Conservation (phyloP, 306 rosid species). For the Heteromeles arbutifolia region DNA sequence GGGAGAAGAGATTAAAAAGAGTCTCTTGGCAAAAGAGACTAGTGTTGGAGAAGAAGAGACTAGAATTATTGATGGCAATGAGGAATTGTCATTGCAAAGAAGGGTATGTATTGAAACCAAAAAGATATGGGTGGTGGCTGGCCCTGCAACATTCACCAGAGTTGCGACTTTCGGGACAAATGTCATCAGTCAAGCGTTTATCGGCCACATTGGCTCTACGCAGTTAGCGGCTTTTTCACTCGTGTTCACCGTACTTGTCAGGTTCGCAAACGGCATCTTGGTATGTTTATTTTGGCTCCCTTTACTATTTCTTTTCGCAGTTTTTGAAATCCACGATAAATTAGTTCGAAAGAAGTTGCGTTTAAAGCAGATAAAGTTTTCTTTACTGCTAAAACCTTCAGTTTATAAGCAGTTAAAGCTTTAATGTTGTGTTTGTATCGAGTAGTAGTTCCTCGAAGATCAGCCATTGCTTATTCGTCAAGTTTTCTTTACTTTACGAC, state of each 20-base stretch:
- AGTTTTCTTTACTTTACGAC: no score
- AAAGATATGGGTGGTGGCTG: constrained; percentile 50
- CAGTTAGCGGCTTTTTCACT: constrained; percentile 50
- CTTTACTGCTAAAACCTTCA: no score
- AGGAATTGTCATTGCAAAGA: constrained; percentile 18
- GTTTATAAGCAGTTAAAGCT: no score
- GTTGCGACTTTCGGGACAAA: constrained; percentile 39
- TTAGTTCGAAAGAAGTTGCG: not conserved
- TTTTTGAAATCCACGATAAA: not conserved
- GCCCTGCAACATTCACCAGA: constrained; percentile 48
- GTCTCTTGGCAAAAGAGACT: constrained; percentile 18
- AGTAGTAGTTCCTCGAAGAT: no score
- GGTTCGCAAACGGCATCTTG: constrained; percentile 50
- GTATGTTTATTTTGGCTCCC: constrained; percentile 19
- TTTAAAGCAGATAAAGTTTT: not conserved
- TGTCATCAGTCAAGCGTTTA: constrained; percentile 35
- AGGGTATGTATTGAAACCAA: constrained; percentile 46
- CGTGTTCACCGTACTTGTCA: constrained; percentile 37
- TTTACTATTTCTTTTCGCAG: not conserved
- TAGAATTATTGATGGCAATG: not conserved
- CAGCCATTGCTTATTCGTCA: no score
- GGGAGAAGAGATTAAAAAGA: constrained; percentile 23
- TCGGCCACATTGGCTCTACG: constrained; percentile 47
- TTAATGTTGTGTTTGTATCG: no score
- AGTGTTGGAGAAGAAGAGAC: not conserved